phyloP scores from a whole-genome alignment of 2,329 filamentous ascomycete genomes.

The Claviceps quebecensis region DNA sequence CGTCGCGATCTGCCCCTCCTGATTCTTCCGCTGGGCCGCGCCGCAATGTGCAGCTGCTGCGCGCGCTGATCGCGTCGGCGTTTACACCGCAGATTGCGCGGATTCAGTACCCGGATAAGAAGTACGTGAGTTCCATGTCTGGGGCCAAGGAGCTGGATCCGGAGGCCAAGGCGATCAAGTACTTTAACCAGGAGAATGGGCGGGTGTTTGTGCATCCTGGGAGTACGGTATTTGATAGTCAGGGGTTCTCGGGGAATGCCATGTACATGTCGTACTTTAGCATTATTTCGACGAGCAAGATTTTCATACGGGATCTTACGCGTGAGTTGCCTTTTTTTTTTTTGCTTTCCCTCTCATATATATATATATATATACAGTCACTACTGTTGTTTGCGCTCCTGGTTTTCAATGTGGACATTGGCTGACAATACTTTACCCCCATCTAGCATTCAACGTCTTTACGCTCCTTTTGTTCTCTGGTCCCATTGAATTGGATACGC shows the following conservation, averaged over 20 bases:
- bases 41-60: conserved; percentile 38
- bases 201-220: conserved; percentile 88
- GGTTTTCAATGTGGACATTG: too few species aligned
- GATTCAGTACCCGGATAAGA: conserved; percentile 90
- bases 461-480: conserved; percentile 80
- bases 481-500: conserved; percentile 69
- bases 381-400: too few species aligned
- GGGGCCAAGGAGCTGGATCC: conserved; percentile 89
- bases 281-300: conserved; percentile 82
- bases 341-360: too few species aligned
- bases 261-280: conserved; percentile 81
- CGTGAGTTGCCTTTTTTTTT: conserved; percentile 38
- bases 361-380: too few species aligned
- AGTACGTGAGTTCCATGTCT: conserved; percentile 74
- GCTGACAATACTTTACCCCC: not conserved
- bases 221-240: conserved; percentile 72
- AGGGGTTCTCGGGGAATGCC: conserved; percentile 60
- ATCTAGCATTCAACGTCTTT: conserved; percentile 70
- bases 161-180: conserved; percentile 83
- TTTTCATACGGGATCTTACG: conserved; percentile 82
- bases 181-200: conserved; percentile 73
- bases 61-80: conserved; percentile 57
- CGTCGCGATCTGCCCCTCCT: conserved; percentile 30
- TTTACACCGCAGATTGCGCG: conserved; percentile 79
- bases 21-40: conserved; percentile 11